Base-by-base conservation (phyloP, 2,329 filamentous ascomycete genomes). In the Cladosporium phlei region DNA sequence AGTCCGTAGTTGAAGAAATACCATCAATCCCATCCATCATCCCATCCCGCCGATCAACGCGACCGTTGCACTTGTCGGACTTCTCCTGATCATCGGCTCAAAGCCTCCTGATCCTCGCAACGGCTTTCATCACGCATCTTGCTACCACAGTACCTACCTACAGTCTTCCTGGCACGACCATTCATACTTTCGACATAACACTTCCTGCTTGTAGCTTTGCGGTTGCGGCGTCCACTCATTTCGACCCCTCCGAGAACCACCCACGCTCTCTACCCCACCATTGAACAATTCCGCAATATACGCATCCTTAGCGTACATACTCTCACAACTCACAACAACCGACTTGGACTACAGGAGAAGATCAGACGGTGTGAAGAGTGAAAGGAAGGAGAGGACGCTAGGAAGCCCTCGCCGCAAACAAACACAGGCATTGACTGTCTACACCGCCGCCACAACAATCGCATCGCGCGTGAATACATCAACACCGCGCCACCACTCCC, bases 101-200 rank as follows among this genome's bases (percentile, higher is more conserved):
- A 38, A 44, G 30, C 40, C 29, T 44, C 29, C 30, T 34, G 40
- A 44, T 44, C 32, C 32, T 44, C 40, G 32, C 29, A 44, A 42
- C 38, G 38, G 38, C 38, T 21, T 11, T 24, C 14, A 22, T 27
- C 40, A 24, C 40, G 40, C 25, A 30, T 20, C 40, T 19, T 29
- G 29, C 27, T 30, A 34, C 28, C 39, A 27, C 25, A 40, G 19
- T 3, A 16, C 19, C n/a, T 25, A 21, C 12, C 29, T 20, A n/a
- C n/a, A n/a, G 24, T 32, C n/a, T 17, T 17, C 25, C 22, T 24
- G 32, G 17, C 42, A 28, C 24, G 42, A 45, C 21, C 25, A 32
- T 37, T 29, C 42, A 21, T 29, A 27, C 32, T 17, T 25, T 22
- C 16, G 24, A 28, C 24, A 29, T 11, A 24, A 29, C 20, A 45